phyloP scores from a whole-genome alignment of 192 early-diverging fungal genomes.

The Coemansia sp. region DNA sequence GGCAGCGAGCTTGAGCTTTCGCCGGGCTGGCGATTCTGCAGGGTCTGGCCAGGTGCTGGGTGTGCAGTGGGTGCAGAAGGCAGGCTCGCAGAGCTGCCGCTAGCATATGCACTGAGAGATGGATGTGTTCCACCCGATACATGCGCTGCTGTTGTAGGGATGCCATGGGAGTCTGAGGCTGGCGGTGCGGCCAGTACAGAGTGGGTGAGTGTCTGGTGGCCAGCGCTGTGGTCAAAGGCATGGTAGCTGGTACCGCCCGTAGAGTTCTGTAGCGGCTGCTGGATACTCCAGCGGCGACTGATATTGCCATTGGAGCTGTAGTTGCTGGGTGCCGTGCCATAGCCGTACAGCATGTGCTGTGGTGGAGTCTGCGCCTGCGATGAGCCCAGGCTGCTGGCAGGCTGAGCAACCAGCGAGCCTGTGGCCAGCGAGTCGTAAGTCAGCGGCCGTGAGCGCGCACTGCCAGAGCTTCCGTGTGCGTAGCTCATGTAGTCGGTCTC shows the following conservation, averaged over 20 bases:
- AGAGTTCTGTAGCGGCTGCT: neutral
- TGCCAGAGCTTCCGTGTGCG: slow-evolving; percentile 21
- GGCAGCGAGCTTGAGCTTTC: neutral
- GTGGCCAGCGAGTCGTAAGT: slow-evolving; percentile 21
- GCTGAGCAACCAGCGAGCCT: slow-evolving; percentile 18
- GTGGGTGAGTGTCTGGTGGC: slow-evolving; percentile 26
- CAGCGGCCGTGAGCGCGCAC: slow-evolving; percentile 21
- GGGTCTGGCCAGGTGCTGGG: neutral
- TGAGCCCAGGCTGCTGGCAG: slow-evolving; percentile 13
- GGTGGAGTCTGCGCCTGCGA: slow-evolving; percentile 6
- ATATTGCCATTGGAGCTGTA: neutral
- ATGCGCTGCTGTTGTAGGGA: slow-evolving; percentile 4
- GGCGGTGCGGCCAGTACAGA: slow-evolving; percentile 26
- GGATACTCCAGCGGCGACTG: slow-evolving; percentile 5
- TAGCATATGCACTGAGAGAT: slow-evolving; percentile 12
- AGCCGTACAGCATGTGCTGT: slow-evolving; percentile 14
- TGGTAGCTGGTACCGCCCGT: slow-evolving; percentile 17
- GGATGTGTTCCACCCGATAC: slow-evolving; percentile 11
- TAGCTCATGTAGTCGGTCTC: slow-evolving; percentile 28
- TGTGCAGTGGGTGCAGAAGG: slow-evolving; percentile 4
- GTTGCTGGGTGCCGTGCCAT: neutral
- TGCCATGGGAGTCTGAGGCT: neutral
- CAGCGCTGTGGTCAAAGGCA: slow-evolving; percentile 31
- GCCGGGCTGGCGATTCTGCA: neutral
- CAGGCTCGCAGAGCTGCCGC: neutral